Percentiles rank a stretch among this genome's conserved stretches.
Conservation (phyloP, 1,139 yeast genomes). For the Insectozyma bohioensis region DNA sequence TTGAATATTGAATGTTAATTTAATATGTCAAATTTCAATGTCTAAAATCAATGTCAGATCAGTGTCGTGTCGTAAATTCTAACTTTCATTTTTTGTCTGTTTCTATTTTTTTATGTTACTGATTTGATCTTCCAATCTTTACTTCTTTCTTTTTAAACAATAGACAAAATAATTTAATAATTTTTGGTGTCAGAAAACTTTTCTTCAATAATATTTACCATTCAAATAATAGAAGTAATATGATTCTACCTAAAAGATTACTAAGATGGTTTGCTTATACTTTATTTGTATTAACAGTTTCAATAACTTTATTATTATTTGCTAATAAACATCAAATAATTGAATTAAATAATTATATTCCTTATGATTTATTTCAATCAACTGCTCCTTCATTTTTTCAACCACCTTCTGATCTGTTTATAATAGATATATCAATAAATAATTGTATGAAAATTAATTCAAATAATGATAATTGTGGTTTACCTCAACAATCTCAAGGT, state of each 20-base stretch:
- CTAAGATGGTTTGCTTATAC: conserved; percentile 7
- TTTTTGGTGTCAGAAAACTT: too few relatives aligned
- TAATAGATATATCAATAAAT: conserved; percentile 36
- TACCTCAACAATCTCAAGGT: conserved; percentile 29
- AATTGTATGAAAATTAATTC: conserved; percentile 30
- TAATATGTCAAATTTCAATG: too few relatives aligned
- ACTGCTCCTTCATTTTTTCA: conserved; percentile 40
- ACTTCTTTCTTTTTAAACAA: too few relatives aligned
- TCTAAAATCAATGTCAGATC: too few relatives aligned
- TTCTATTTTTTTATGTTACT: too few relatives aligned
- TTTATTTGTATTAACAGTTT: conserved; percentile 16
- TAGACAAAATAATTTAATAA: too few relatives aligned
- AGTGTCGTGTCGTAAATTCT: too few relatives aligned
- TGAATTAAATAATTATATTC: conserved; percentile 29
- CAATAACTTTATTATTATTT: conserved; percentile 23
- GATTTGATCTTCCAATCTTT: too few relatives aligned
- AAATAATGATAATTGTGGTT: conserved; percentile 30
- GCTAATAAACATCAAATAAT: conserved; percentile 36
- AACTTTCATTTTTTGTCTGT: too few relatives aligned
- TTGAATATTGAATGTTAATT: too few relatives aligned
- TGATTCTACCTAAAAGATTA: conserved; percentile 10
- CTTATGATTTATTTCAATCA: conserved; percentile 20
- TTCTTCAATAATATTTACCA: too few relatives aligned
- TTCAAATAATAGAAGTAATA: too few relatives aligned
- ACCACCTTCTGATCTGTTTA: conserved; percentile 36